A percentile compares a stretch with the other conserved stretches of the same genome.
These are phyloP conservation scores for Pythium apleroticum DNA, from an alignment of 352 stramenopile genomes.

Conservation along the genomic window DNA sequence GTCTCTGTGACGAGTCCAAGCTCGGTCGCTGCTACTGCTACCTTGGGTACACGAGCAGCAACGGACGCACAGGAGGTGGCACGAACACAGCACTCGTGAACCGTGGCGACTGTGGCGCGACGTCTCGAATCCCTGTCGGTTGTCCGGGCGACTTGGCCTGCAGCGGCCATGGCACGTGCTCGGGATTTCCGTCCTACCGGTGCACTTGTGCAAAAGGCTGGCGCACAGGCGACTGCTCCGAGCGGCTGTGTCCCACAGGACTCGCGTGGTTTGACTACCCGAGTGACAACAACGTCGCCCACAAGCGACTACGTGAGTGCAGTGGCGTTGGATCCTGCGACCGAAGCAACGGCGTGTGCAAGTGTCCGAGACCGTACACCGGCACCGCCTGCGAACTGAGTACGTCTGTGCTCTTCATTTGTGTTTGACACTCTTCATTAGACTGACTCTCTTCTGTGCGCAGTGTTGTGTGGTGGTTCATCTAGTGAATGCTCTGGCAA, in stretches of 20 bases:
- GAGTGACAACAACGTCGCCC: slow-evolving; percentile 45
- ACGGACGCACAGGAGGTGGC: slow-evolving; percentile 52
- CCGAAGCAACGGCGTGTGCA: slow-evolving; percentile 62
- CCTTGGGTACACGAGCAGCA: slow-evolving; percentile 66
- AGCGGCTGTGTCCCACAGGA: slow-evolving; percentile 54
- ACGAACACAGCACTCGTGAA: slow-evolving; percentile 41
- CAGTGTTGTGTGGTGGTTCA: slow-evolving; percentile 53
- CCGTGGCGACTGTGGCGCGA: slow-evolving; percentile 62
- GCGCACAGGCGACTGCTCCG: slow-evolving; percentile 73
- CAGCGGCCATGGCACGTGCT: slow-evolving; percentile 80
- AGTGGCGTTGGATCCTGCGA: slow-evolving; percentile 67
- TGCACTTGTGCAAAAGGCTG: slow-evolving; percentile 77
- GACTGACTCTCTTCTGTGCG: neutral
- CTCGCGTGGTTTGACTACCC: slow-evolving; percentile 74
- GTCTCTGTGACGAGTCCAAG: slow-evolving; percentile 54
- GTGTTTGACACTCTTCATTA: slow-evolving; percentile 11
- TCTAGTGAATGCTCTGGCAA: slow-evolving; percentile 66
- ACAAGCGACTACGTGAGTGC: slow-evolving; percentile 56
- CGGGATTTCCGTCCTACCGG: slow-evolving; percentile 42
- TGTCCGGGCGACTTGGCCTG: slow-evolving; percentile 72
- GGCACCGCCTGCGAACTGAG: slow-evolving; percentile 68
- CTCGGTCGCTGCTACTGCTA: slow-evolving; percentile 64
- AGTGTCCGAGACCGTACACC: slow-evolving; percentile 69
- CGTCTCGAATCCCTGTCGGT: slow-evolving; percentile 52
- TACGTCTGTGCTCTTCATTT: too few species aligned